phyloP scores from a whole-genome alignment of 2,329 filamentous ascomycete species.

The Immersiporthe knoxdaviesiana region DNA sequence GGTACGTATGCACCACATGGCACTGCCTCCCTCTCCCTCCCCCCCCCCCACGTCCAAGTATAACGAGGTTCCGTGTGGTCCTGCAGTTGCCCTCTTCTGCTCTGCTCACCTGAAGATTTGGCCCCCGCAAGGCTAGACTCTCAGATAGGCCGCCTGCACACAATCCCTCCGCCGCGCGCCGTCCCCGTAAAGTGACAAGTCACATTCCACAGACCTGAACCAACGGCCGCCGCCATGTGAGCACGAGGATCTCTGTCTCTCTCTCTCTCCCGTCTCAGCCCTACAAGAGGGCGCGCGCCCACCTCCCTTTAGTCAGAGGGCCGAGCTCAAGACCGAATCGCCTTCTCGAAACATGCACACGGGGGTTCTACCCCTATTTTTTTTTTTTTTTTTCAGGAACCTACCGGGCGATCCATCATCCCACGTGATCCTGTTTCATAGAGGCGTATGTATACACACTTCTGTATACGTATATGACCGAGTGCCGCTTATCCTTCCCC shows the following conservation, averaged over 20 bases:
- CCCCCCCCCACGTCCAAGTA: too few relatives aligned
- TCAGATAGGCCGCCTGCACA: not conserved
- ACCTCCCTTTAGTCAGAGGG: not conserved
- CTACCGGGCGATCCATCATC: not conserved
- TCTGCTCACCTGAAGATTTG: too few relatives aligned
- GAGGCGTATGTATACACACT: not conserved
- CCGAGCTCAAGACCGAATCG: not conserved
- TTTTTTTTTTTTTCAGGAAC: not conserved
- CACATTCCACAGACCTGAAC: constrained; percentile 8
- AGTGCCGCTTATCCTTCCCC: too few relatives aligned
- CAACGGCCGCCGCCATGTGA: constrained; percentile 4
- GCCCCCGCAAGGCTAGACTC: too few relatives aligned
- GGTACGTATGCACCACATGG: too few relatives aligned
- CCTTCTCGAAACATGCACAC: not conserved
- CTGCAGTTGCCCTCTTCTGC: too few relatives aligned
- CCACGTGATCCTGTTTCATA: not conserved
- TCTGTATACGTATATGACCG: not conserved
- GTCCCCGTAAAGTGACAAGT: not conserved
- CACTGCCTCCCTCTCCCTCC: too few relatives aligned
- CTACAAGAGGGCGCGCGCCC: not conserved
- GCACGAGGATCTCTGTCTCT: not conserved
- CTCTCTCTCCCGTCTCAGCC: not conserved
- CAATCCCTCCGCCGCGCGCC: not conserved
- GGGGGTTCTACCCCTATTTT: too few relatives aligned
- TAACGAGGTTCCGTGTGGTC: too few relatives aligned